These are phyloP conservation scores for Suillus fuscotomentosus DNA, from an alignment of 768 basidiomycete species.

Conservation along the genomic window DNA sequence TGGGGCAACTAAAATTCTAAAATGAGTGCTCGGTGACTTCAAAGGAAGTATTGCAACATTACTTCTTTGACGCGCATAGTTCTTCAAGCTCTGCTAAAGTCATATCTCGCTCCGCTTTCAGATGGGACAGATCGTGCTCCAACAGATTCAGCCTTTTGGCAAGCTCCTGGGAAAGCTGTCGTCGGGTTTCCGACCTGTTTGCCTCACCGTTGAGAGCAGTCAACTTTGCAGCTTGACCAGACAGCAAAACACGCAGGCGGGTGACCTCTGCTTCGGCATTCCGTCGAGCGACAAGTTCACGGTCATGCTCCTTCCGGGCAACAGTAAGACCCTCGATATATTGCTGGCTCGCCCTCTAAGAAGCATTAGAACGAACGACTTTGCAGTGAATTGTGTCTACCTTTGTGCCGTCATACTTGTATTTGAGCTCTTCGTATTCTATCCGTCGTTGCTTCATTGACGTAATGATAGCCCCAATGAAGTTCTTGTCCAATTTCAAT, in stretches of 20 bases:
- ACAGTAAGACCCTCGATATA: slow-evolving; percentile 91
- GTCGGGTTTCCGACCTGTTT: slow-evolving; percentile 73
- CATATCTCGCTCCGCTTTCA: slow-evolving; percentile 89
- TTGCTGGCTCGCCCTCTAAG: slow-evolving; percentile 85
- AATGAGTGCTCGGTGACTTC: slow-evolving; percentile 20
- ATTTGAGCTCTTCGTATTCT: slow-evolving; percentile 64
- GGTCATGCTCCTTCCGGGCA: slow-evolving; percentile 92
- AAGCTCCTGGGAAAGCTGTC: slow-evolving; percentile 78
- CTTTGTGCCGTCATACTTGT: slow-evolving; percentile 83
- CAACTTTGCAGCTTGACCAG: slow-evolving; percentile 85
- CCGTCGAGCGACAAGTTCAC: slow-evolving; percentile 81
- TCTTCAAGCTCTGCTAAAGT: slow-evolving; percentile 93
- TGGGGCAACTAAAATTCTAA: slow-evolving; percentile 21
- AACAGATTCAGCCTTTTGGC: slow-evolving; percentile 71
- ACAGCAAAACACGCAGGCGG: slow-evolving; percentile 77
- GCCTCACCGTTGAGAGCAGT: slow-evolving; percentile 83
- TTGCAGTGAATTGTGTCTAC: slow-evolving; percentile 42
- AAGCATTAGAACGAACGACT: slow-evolving; percentile 6
- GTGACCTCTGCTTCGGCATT: slow-evolving; percentile 94
- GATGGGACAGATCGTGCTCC: slow-evolving; percentile 82
- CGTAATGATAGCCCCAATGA: slow-evolving; percentile 68
- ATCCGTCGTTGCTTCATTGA: slow-evolving; percentile 64
- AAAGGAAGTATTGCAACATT: slow-evolving; percentile 8
- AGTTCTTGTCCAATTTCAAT: slow-evolving; percentile 68
- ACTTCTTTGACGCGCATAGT: slow-evolving; percentile 75